phyloP scores from a whole-genome alignment of 2,329 filamentous ascomycete species.

The Reticulascus tulasneorum region DNA sequence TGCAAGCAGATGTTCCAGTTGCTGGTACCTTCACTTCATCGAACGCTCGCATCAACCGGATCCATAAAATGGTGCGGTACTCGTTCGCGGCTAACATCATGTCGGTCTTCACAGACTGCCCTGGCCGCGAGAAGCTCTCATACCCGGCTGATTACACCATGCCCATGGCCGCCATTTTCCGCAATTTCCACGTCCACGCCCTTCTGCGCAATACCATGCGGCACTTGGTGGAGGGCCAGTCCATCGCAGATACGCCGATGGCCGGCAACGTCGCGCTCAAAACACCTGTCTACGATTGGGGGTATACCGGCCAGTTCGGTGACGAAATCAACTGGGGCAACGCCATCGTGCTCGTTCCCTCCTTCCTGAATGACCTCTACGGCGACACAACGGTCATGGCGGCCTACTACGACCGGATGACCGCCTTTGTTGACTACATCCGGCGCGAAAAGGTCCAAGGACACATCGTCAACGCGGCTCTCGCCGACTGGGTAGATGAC shows the following conservation, averaged over 20 bases:
- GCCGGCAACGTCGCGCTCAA: conserved; percentile 8
- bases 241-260: conserved; percentile 4
- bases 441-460: conserved; percentile 6
- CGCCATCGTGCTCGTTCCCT: conserved; percentile 6
- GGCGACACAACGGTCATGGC: conserved; percentile 5
- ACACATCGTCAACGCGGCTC: conserved; percentile 6
- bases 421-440: conserved; percentile 6
- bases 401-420: conserved; percentile 7
- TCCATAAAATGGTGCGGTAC: conserved; percentile 9
- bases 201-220: conserved; percentile 3
- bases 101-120: conserved; percentile 10
- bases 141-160: conserved; percentile 9
- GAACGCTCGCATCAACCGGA: conserved; percentile 1
- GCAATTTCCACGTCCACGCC: conserved; percentile 4
- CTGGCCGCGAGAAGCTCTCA: conserved; percentile 7
- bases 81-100: conserved; percentile 7
- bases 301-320: conserved; percentile 5
- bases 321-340: conserved; percentile 11
- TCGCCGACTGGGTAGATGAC: conserved; percentile 8
- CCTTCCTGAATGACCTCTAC: conserved; percentile 6
- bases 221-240: conserved; percentile 4
- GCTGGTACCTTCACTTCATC: conserved; percentile 7
- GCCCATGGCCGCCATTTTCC: conserved; percentile 7
- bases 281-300: conserved; percentile 9
- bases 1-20: conserved; percentile 1